Conservation (phyloP, 164 flowering plant species). For the Santalum album region DNA sequence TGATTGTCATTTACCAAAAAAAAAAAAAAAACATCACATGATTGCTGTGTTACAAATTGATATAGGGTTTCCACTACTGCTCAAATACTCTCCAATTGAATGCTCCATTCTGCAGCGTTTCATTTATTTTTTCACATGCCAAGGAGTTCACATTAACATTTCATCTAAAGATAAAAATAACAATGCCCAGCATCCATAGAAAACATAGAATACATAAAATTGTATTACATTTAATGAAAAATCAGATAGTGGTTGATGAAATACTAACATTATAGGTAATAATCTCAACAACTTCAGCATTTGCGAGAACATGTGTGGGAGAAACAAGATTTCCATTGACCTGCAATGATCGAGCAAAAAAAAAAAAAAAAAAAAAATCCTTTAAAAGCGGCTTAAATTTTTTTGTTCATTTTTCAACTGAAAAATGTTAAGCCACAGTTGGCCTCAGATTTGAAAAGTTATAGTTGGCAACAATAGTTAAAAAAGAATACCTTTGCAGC, state of each 20-base stretch:
- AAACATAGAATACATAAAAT: no score
- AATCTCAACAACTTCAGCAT: conserved; percentile 98
- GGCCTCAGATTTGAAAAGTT: background rate
- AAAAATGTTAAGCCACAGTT: background rate
- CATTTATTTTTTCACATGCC: no score
- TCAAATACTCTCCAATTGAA: no score
- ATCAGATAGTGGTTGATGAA: background rate
- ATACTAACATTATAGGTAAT: conserved; percentile 78
- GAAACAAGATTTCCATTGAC: conserved; percentile 93
- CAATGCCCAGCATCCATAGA: no score
- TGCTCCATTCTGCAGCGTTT: no score
- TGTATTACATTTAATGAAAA: no score
- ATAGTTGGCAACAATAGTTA: conserved; percentile 1
- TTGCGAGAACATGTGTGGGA: conserved; percentile 80
- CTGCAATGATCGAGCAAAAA: conserved; percentile 32
- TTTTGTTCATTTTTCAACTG: background rate
- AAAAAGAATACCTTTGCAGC: conserved; percentile 89
- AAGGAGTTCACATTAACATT: no score
- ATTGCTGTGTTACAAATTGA: no score
- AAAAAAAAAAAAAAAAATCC: conserved; percentile 2
- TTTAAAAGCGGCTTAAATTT: background rate
- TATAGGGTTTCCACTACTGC: no score
- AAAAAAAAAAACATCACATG: no score
- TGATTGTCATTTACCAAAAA: no score
- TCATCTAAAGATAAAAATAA: no score